Conservation (phyloP, 371 early-diverging fungal genomes). For the Batkoa obscura region DNA sequence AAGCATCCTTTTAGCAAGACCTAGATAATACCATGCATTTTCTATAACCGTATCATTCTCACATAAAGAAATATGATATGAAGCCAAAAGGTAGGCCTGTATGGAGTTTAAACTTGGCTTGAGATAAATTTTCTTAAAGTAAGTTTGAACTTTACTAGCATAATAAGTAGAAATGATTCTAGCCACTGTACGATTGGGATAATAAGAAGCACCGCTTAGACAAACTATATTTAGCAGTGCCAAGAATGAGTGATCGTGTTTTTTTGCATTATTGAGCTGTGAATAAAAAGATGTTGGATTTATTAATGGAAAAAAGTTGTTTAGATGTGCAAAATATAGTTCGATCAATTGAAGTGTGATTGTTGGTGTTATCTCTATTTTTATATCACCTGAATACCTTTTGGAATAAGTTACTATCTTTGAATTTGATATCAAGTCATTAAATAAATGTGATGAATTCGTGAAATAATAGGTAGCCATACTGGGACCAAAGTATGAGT, state of each 20-base stretch:
- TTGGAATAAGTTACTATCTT: no score
- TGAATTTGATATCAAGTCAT: no score
- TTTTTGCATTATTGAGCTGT: neutral
- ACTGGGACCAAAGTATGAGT: neutral
- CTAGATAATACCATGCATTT: neutral
- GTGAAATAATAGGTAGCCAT: neutral
- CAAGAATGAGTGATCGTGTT: neutral
- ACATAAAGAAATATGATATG: neutral
- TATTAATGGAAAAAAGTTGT: neutral
- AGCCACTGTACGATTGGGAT: neutral
- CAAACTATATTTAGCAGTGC: neutral
- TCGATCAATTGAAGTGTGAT: neutral
- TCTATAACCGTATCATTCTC: neutral
- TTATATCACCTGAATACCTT: no score
- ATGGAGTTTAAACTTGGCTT: neutral
- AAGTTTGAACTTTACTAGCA: neutral
- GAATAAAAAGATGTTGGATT: conserved; percentile 1
- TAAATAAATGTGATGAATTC: no score
- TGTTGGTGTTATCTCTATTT: neutral
- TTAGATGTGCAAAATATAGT: conserved; percentile 1
- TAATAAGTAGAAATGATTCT: neutral
- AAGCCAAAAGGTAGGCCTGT: neutral
- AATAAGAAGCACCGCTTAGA: neutral
- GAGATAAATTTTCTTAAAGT: conserved; percentile 1
- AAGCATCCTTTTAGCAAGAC: neutral